phyloP scores from a whole-genome alignment of 176 grass and related monocot species.

The Calamus simplicifolius region DNA sequence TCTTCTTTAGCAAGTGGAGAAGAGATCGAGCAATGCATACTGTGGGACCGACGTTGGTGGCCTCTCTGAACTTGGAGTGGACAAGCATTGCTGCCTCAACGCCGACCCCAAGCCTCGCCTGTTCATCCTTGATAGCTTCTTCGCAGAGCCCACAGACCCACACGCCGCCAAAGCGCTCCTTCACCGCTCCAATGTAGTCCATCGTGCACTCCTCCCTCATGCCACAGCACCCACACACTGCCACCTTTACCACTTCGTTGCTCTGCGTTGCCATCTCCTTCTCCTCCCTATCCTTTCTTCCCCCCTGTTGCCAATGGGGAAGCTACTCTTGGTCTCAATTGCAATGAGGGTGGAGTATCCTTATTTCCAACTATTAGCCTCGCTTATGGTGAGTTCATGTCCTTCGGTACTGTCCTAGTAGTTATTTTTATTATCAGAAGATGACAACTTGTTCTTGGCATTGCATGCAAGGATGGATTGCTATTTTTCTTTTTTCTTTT shows the following conservation, averaged over 20 bases:
- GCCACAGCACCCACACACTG: constrained; percentile 45
- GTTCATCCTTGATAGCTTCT: constrained; percentile 57
- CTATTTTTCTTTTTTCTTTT: constrained; percentile 18
- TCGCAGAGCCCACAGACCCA: constrained; percentile 63
- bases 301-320: background rate
- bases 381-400: background rate
- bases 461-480: constrained; percentile 11
- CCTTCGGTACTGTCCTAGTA: constrained; percentile 3
- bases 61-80: constrained; percentile 40
- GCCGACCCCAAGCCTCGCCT: constrained; percentile 24
- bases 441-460: constrained; percentile 10
- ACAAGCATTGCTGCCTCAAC: constrained; percentile 29
- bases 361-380: constrained; percentile 5
- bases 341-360: background rate
- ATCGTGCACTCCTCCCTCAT: constrained; percentile 56
- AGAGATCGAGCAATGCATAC: constrained; percentile 33
- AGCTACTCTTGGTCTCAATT: background rate
- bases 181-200: constrained; percentile 36
- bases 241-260: constrained; percentile 16
- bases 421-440: constrained; percentile 18
- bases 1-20: constrained; percentile 40
- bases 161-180: constrained; percentile 45
- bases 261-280: background rate
- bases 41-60: constrained; percentile 13
- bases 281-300: background rate